phyloP scores from a whole-genome alignment of 495 filamentous ascomycete species.

The Penicillium canariense region DNA sequence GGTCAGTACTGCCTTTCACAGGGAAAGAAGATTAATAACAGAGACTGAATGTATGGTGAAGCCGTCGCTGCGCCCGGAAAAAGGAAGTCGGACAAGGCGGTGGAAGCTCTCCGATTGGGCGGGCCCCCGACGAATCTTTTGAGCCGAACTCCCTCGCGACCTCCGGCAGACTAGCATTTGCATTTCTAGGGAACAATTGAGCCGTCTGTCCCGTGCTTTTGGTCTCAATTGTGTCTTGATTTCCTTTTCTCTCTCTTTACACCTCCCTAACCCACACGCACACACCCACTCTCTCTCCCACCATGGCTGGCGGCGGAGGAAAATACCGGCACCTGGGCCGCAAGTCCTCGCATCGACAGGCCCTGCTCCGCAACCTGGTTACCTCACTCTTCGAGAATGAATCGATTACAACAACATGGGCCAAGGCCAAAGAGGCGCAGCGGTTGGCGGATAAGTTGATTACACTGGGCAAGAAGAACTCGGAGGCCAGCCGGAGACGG shows the following conservation, averaged over 20 bases:
- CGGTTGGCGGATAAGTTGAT: slow-evolving; percentile 89
- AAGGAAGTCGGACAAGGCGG: slow-evolving; percentile 27
- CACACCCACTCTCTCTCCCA: slow-evolving; percentile 19
- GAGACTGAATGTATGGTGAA: background rate
- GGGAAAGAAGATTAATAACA: background rate
- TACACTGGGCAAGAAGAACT: slow-evolving; percentile 87
- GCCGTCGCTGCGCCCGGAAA: background rate
- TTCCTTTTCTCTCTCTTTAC: background rate
- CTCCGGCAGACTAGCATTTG: background rate
- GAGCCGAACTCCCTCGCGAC: slow-evolving; percentile 19
- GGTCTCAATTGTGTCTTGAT: background rate
- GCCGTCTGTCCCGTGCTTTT: background rate
- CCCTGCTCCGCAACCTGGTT: slow-evolving; percentile 92
- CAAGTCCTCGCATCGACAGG: slow-evolving; percentile 80
- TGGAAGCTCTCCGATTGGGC: slow-evolving; percentile 45
- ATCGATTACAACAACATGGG: slow-evolving; percentile 89
- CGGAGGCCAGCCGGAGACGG: slow-evolving; percentile 64
- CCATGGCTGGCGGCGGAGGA: slow-evolving; percentile 79
- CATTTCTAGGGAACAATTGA: background rate
- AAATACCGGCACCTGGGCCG: slow-evolving; percentile 88
- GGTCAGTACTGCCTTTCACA: background rate
- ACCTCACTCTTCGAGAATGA: slow-evolving; percentile 93
- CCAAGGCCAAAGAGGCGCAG: slow-evolving; percentile 96
- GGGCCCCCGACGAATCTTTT: slow-evolving; percentile 40
- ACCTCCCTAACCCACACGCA: background rate